Conservation (phyloP, 306 rosid species). For the Trifolium pratense region DNA sequence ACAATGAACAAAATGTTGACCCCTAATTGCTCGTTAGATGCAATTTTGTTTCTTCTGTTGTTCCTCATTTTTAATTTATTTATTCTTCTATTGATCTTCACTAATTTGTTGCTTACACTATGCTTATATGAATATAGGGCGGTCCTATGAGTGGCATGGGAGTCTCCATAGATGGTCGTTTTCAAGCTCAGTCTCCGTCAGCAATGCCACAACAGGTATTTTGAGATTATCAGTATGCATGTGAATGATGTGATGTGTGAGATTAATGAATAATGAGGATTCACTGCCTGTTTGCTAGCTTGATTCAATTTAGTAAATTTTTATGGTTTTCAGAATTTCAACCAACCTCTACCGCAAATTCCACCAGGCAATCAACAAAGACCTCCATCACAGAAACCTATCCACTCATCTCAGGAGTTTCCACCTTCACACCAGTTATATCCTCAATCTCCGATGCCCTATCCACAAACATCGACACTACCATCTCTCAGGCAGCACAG, state of each 20-base stretch:
- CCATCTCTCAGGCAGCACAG: conserved; percentile 63
- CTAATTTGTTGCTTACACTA: conserved; percentile 35
- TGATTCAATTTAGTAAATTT: conserved; percentile 34
- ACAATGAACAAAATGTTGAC: not conserved
- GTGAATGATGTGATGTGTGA: conserved; percentile 21
- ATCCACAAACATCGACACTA: conserved; percentile 56
- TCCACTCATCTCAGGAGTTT: conserved; percentile 74
- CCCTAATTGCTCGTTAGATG: conserved; percentile 22
- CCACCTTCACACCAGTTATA: conserved; percentile 63
- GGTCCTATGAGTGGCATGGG: conserved; percentile 59
- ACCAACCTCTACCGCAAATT: conserved; percentile 58
- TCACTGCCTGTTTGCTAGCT: conserved; percentile 34
- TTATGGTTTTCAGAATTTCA: conserved; percentile 62
- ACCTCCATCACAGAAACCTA: conserved; percentile 66
- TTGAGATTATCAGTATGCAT: not conserved
- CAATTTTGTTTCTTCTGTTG: conserved; percentile 4
- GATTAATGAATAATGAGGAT: conserved; percentile 34
- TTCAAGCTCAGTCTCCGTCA: conserved; percentile 50
- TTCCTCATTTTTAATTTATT: not conserved
- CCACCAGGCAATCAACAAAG: conserved; percentile 64
- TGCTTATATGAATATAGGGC: conserved; percentile 55
- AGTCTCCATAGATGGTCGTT: conserved; percentile 58
- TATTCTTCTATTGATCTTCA: conserved; percentile 7
- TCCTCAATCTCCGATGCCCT: conserved; percentile 61
- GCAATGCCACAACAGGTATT: conserved; percentile 68